Base-by-base conservation (phyloP, 176 grass and related monocot genomes). In the Oryza punctata region DNA sequence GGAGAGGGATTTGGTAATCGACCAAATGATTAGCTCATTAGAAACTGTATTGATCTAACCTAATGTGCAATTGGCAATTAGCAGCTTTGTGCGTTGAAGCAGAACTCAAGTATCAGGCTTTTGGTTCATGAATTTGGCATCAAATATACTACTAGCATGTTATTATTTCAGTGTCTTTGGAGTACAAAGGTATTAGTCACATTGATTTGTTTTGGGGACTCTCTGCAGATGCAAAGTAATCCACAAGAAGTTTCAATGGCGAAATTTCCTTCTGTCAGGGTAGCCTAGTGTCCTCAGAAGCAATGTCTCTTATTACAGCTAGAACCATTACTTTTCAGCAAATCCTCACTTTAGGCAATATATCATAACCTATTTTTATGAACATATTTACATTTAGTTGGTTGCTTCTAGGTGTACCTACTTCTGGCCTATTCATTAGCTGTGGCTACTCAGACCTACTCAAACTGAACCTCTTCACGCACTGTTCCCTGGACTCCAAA, bases 101-200 rank as follows among this genome's bases (percentile, higher is more conserved):
- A 9, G 38, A 60, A 46, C 27, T 35, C 25, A 67, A 86, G 66
- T 19, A 15, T 78, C 45, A 67, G 16, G 57, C 2, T 43, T 90
- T 15, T 89, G 23, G 15, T 38, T 81, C 6, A 44, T 71, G 65
- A 29, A 11, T 76, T 85, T 79, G 15, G 33, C 72, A 21, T 76
- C 4, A 40, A n/a, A 52, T 40, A 38, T 54, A 35, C 33, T 32
- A 47, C 30, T 35, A 49, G 3, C 44, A 54, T 67, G 33, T 84
- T 49, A 38, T 49, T 26, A 49, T 32, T 70, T 70, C 50, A 33
- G 41, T n/a, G 16, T 33, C 19, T 7, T 9, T 81, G 15, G 21
- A 57, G 9, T 44, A 29, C 49, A 81, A 45, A 67, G 18, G 8
- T 24, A 24, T 40, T 70, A 12, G 25, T 69, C 37, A 47, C 52